A percentile compares a stretch with the other conserved stretches of the same genome.
These are phyloP conservation scores for Isatis tinctoria DNA, from an alignment of 345 rosid species.

Conservation along the genomic window DNA sequence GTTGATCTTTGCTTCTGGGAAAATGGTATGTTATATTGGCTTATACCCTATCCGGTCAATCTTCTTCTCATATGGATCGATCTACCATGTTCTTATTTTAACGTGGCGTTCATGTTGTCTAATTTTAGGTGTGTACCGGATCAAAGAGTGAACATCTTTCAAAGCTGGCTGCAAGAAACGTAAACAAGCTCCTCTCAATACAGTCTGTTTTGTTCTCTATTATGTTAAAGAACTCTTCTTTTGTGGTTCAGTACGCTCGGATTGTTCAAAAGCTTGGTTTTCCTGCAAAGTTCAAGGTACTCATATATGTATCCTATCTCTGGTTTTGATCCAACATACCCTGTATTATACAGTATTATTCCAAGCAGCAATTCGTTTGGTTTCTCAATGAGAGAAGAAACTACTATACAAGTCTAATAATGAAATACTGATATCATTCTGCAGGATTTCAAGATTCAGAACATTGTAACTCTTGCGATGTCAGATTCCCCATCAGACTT, in stretches of 20 bases:
- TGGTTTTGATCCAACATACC: too few species aligned
- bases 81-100: slow-evolving; percentile 4
- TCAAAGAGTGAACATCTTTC: too few species aligned
- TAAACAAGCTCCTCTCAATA: too few species aligned
- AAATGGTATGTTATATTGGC: slow-evolving; percentile 56
- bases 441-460: slow-evolving; percentile 91
- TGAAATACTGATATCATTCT: not conserved
- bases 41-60: not conserved
- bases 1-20: slow-evolving; percentile 86
- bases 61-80: not conserved
- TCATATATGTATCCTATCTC: too few species aligned
- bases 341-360: not conserved
- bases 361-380: not conserved
- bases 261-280: too few species aligned
- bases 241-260: too few species aligned
- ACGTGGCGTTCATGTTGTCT: slow-evolving; percentile 1
- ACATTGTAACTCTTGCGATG: slow-evolving; percentile 84
- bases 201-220: too few species aligned
- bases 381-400: not conserved
- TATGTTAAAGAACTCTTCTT: too few species aligned
- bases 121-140: slow-evolving; percentile 72
- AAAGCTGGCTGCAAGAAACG: too few species aligned
- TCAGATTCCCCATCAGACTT: slow-evolving; percentile 73
- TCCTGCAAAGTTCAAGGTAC: too few species aligned
- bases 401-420: not conserved